These are phyloP conservation scores for Xanthoconium stramineum DNA, from an alignment of 768 basidiomycete species.

Conservation along the genomic window DNA sequence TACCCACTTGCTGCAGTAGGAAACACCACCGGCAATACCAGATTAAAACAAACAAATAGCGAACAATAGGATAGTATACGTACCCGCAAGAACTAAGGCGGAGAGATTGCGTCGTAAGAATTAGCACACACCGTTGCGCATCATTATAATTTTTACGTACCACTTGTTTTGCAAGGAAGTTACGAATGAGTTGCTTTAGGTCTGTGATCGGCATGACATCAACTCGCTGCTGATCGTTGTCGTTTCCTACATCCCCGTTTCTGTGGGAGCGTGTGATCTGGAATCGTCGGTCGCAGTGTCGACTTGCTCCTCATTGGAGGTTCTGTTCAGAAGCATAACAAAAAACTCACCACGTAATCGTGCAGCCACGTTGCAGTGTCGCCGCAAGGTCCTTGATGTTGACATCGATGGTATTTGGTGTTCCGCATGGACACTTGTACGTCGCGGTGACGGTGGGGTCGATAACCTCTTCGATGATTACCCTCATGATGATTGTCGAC, in stretches of 20 bases:
- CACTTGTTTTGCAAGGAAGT: conserved; percentile 1
- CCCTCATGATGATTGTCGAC: conserved; percentile 1
- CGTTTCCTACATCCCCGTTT: no score
- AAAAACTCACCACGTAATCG: conserved; percentile 1
- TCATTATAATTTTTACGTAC: not conserved
- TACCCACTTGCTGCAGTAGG: not conserved
- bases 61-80: not conserved
- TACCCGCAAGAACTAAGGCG: not conserved
- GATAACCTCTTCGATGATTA: not conserved
- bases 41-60: not conserved
- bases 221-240: not conserved
- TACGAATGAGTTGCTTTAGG: not conserved
- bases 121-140: not conserved
- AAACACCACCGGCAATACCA: not conserved
- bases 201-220: not conserved
- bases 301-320: not conserved
- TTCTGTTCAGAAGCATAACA: not conserved
- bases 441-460: not conserved
- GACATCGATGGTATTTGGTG: not conserved
- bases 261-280: not conserved
- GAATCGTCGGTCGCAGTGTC: not conserved
- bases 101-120: not conserved
- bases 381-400: not conserved
- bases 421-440: not conserved
- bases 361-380: not conserved